A percentile compares a stretch with the other conserved stretches of the same genome.
These are phyloP conservation scores for Erythrophleum ivorense DNA, from an alignment of 331 rosid genomes.

Conservation along the genomic window DNA sequence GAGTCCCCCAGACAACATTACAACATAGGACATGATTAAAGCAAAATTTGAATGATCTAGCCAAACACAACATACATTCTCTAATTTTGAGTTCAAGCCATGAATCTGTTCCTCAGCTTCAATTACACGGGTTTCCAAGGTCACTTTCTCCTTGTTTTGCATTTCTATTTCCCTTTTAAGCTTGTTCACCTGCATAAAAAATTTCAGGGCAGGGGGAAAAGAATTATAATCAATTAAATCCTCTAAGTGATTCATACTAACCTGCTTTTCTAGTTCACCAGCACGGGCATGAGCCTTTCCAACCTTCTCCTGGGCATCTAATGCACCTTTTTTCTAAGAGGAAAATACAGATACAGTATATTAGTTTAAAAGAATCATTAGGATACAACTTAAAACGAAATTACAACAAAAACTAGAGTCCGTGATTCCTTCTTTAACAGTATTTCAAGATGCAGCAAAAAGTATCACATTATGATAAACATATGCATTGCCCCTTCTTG, in stretches of 20 bases:
- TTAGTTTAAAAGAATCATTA: not conserved
- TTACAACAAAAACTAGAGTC: conserved; percentile 9
- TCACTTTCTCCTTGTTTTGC: conserved; percentile 67
- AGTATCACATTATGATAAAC: conserved; percentile 13
- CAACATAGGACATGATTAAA: not conserved
- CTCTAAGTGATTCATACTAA: conserved; percentile 36
- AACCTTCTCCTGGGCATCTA: conserved; percentile 63
- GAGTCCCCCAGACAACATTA: not conserved
- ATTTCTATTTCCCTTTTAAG: conserved; percentile 60
- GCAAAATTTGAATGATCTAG: conserved; percentile 4
- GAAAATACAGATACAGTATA: not conserved
- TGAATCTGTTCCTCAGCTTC: conserved; percentile 65
- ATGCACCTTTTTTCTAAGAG: conserved; percentile 67
- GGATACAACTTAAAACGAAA: conserved; percentile 2
- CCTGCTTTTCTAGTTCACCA: conserved; percentile 86
- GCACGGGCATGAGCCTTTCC: conserved; percentile 88
- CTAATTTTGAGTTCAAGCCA: conserved; percentile 62
- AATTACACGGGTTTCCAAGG: conserved; percentile 63
- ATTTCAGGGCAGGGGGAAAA: conserved; percentile 28
- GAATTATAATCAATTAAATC: conserved; percentile 10
- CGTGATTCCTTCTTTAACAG: conserved; percentile 3
- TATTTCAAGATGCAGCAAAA: conserved; percentile 15
- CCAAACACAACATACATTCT: conserved; percentile 58
- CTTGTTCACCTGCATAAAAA: conserved; percentile 63
- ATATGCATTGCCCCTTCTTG: not conserved